Conservation (phyloP, 108 stramenopile species). For the Pseudonitzschia multiseries region DNA sequence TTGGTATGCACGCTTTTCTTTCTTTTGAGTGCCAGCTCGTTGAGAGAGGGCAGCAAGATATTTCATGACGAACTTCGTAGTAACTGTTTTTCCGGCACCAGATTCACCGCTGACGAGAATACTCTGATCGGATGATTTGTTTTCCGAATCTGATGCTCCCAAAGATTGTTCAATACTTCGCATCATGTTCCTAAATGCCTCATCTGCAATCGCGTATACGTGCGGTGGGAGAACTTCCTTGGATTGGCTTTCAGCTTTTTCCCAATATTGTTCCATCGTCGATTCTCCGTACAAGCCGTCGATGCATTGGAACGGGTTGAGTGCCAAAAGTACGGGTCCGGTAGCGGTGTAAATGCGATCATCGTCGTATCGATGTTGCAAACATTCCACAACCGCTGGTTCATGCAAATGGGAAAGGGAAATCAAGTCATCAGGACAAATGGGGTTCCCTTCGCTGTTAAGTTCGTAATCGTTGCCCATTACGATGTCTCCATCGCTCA, state of each 20-base stretch:
- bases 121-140: conserved; percentile 41
- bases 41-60: conserved; percentile 84
- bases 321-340: conserved; percentile 90
- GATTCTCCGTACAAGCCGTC: conserved; percentile 56
- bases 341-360: conserved; percentile 91
- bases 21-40: conserved; percentile 44
- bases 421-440: conserved; percentile 69
- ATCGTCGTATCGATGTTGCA: conserved; percentile 69
- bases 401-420: conserved; percentile 79
- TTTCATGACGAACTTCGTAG: conserved; percentile 96
- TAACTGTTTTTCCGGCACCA: conserved; percentile 98
- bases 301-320: conserved; percentile 92
- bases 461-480: conserved; percentile 44
- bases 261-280: conserved; percentile 76
- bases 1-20: conserved; percentile 43
- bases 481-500: conserved; percentile 41
- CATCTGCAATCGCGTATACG: conserved; percentile 91
- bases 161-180: conserved; percentile 43
- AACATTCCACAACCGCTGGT: conserved; percentile 85
- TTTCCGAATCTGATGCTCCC: conserved; percentile 11
- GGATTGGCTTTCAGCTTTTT: conserved; percentile 35
- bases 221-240: conserved; percentile 80
- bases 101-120: conserved; percentile 88
- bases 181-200: conserved; percentile 91
- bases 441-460: conserved; percentile 18